A percentile compares a stretch with the other conserved stretches of the same genome.
Evolutionary conservation across 2,329 filamentous ascomycete species (phyloP).

Genomic region (Cordyceps javanica): DNA sequence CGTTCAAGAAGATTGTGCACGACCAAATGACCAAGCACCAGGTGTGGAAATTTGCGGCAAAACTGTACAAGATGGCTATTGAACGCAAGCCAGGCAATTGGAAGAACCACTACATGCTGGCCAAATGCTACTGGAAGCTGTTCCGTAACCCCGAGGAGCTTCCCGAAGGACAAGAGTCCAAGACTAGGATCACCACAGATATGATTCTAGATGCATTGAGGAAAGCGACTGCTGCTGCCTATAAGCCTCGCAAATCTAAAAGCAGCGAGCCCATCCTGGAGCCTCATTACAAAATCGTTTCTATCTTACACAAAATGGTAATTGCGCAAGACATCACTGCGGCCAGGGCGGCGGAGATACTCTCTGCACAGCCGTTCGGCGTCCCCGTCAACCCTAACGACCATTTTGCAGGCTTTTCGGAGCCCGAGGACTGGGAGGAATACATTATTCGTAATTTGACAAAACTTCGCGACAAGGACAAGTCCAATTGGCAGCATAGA

Average conservation of each 20-base stretch:
- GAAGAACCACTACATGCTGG: conserved; percentile 56
- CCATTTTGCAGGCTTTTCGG: conserved; percentile 28
- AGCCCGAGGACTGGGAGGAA: conserved; percentile 53
- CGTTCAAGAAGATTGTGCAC: conserved; percentile 46
- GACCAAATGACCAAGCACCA: conserved; percentile 53
- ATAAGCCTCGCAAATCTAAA: conserved; percentile 47
- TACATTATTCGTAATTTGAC: conserved; percentile 47
- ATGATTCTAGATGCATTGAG: conserved; percentile 45
- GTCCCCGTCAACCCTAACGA: conserved; percentile 27
- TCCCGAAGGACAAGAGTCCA: conserved; percentile 38
- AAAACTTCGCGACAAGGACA: conserved; percentile 64
- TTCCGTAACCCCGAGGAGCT: conserved; percentile 42
- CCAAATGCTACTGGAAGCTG: conserved; percentile 61
- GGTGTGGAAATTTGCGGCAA: conserved; percentile 55
- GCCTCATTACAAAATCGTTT: conserved; percentile 87
- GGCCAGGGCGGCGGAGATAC: conserved; percentile 44
- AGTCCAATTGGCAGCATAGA: conserved; percentile 92
- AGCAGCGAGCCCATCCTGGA: conserved; percentile 75
- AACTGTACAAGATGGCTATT: conserved; percentile 51
- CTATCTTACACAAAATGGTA: conserved; percentile 76
- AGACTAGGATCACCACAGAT: conserved; percentile 25
- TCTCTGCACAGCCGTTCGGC: conserved; percentile 51
- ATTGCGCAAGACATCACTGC: conserved; percentile 41
- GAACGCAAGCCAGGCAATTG: conserved; percentile 48
- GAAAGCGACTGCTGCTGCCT: conserved; percentile 44